phyloP scores from a whole-genome alignment of 495 filamentous ascomycete species.

The Wilcoxina mikolae region DNA sequence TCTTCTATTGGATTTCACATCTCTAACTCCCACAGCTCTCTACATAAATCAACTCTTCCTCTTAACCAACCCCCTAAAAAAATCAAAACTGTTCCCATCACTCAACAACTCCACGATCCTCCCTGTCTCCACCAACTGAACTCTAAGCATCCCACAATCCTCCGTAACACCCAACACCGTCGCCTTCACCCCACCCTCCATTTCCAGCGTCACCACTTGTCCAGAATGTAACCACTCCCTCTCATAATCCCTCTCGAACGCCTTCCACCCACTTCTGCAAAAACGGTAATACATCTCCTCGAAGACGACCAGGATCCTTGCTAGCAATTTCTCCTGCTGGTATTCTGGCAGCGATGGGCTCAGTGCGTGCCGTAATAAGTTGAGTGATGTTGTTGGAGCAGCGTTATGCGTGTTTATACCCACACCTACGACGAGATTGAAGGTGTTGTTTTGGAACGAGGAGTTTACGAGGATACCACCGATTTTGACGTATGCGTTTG shows the following conservation, averaged over 20 bases:
- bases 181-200: constrained; percentile 60
- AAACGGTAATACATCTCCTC: constrained; percentile 68
- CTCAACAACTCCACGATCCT: constrained; percentile 74
- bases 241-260: constrained; percentile 70
- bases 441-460: constrained; percentile 57
- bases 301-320: constrained; percentile 64
- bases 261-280: constrained; percentile 51
- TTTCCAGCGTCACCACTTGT: constrained; percentile 80
- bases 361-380: constrained; percentile 24
- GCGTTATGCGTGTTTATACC: constrained; percentile 80
- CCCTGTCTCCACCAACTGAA: constrained; percentile 82
- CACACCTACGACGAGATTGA: constrained; percentile 77
- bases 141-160: constrained; percentile 74
- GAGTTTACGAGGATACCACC: constrained; percentile 89
- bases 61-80: constrained; percentile 77
- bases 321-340: constrained; percentile 66
- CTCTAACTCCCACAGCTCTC: too few species aligned
- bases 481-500: constrained; percentile 69
- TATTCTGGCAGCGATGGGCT: constrained; percentile 38
- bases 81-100: constrained; percentile 98
- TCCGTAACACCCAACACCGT: constrained; percentile 77
- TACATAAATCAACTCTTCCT: constrained; percentile 43
- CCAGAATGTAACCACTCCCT: constrained; percentile 69
- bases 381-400: constrained; percentile 74
- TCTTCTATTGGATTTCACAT: too few species aligned